Conservation (phyloP, 371 early-diverging fungal species). For the Vairimorpha necatrix region DNA sequence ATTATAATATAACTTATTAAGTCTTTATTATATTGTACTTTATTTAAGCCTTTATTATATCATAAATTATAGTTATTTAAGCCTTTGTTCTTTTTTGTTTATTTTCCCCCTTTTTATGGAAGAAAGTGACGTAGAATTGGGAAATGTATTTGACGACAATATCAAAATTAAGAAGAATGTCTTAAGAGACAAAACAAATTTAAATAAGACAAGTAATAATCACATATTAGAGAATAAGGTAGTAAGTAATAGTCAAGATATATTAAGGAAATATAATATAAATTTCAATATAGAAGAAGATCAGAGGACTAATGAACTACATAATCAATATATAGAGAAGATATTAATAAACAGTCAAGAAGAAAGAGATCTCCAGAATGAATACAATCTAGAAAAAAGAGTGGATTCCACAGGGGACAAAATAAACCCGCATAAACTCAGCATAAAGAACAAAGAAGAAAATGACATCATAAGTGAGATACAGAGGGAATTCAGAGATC, state of each 20-base stretch:
- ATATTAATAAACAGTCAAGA: neutral
- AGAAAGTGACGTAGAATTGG: slow-evolving; percentile 4
- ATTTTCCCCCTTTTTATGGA: neutral
- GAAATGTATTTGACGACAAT: neutral
- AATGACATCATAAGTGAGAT: slow-evolving; percentile 29
- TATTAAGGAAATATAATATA: neutral
- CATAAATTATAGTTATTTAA: neutral
- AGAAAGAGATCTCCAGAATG: neutral
- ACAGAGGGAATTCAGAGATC: slow-evolving; percentile 46
- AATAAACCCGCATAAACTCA: too few species aligned
- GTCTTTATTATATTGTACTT: neutral
- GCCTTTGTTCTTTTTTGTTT: too few species aligned
- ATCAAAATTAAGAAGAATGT: neutral
- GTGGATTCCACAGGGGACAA: neutral
- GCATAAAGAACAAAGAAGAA: slow-evolving; percentile 30
- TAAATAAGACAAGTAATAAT: neutral
- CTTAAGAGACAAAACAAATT: slow-evolving; percentile 5
- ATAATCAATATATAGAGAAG: neutral
- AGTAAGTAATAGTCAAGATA: neutral
- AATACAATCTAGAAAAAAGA: neutral
- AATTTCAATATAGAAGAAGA: neutral
- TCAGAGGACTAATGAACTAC: neutral
- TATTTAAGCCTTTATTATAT: neutral
- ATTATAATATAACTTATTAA: neutral
- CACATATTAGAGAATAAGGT: neutral